phyloP scores from a whole-genome alignment of 2,329 filamentous ascomycete species.

The Colletotrichum trifolii region DNA sequence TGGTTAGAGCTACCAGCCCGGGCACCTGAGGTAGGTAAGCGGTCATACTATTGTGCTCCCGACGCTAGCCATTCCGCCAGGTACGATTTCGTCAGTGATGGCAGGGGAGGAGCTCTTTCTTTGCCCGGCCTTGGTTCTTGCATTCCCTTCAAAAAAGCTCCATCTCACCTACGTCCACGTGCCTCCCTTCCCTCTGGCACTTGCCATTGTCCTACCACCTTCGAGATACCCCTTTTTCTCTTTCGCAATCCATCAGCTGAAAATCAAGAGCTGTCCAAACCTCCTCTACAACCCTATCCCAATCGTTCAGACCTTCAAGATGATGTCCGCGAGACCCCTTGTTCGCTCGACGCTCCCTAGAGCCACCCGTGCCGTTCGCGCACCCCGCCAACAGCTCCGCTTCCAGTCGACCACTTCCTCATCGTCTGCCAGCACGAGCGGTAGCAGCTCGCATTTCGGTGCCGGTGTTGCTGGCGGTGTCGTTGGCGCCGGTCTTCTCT shows the following conservation, averaged over 20 bases:
- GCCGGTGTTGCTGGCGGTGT: conserved; percentile 58
- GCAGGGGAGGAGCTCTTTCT: neutral
- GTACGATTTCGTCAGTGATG: neutral
- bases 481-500: conserved; percentile 54
- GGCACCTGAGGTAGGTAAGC: too few species aligned
- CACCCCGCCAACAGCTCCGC: conserved; percentile 46
- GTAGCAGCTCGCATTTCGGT: conserved; percentile 48
- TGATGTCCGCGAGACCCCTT: conserved; percentile 47
- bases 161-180: conserved; percentile 2
- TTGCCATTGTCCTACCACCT: neutral
- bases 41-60: neutral
- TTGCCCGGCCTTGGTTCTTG: too few species aligned
- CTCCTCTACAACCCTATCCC: neutral
- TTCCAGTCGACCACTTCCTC: conserved; percentile 54
- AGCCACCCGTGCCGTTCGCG: conserved; percentile 42
- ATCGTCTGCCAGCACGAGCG: conserved; percentile 40
- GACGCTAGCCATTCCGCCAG: neutral
- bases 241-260: neutral
- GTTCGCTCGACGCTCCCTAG: conserved; percentile 43
- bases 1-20: neutral
- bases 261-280: neutral
- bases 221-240: conserved; percentile 3
- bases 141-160: conserved; percentile 17
- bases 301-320: conserved; percentile 28
- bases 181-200: neutral